These are phyloP conservation scores for Artemisia argyi DNA, from an alignment of 129 eudicot species.

Conservation along the genomic window DNA sequence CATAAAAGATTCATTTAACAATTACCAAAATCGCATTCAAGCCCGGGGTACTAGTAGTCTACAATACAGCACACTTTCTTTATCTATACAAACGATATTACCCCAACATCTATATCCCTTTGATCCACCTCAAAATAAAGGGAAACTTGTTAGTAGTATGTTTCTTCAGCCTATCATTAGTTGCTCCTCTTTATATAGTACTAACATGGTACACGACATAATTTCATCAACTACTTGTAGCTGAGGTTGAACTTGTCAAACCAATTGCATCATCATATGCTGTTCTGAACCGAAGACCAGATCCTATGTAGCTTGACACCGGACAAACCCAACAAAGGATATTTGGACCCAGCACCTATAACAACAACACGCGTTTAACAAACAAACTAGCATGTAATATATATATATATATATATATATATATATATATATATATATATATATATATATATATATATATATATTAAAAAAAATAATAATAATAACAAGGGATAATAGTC, in stretches of 20 bases:
- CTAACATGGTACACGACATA: background rate
- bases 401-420: too few relatives aligned
- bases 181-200: background rate
- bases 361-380: background rate
- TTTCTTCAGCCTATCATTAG: constrained; percentile 20
- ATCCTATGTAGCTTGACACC: constrained; percentile 61
- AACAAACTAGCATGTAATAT: background rate
- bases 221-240: constrained; percentile 15
- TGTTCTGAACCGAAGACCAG: constrained; percentile 73
- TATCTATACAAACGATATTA: too few relatives aligned
- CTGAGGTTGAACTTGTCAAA: background rate
- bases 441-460: too few relatives aligned
- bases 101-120: background rate
- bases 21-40: too few relatives aligned
- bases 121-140: background rate
- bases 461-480: too few relatives aligned
- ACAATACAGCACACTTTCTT: too few relatives aligned
- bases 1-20: too few relatives aligned
- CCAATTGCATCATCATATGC: constrained; percentile 32
- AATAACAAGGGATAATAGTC: constrained; percentile 19
- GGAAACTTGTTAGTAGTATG: background rate
- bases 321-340: constrained; percentile 81
- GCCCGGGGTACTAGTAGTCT: too few relatives aligned
- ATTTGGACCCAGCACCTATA: constrained; percentile 85
- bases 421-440: too few relatives aligned